Conservation (phyloP, 2,329 filamentous ascomycete species). For the Microcyclosporella mali region DNA sequence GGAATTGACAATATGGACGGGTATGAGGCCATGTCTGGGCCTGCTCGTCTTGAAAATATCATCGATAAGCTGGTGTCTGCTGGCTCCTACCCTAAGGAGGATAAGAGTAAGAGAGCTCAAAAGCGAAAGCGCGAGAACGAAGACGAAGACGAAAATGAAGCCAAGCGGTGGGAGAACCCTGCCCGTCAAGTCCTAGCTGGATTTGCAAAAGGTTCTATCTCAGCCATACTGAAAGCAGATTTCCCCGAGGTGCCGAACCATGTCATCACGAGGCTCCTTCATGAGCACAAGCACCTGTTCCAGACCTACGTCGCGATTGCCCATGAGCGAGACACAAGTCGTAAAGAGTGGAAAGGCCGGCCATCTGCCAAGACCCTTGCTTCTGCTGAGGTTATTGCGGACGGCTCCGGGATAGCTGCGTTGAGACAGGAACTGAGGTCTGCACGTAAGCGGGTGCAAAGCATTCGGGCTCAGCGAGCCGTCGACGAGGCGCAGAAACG, state of each 20-base stretch:
- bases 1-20: slow-evolving; percentile 9
- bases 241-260: slow-evolving; percentile 34
- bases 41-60: slow-evolving; percentile 22
- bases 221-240: slow-evolving; percentile 36
- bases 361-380: slow-evolving; percentile 10
- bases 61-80: slow-evolving; percentile 25
- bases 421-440: slow-evolving; percentile 31
- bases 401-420: slow-evolving; percentile 15
- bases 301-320: slow-evolving; percentile 34
- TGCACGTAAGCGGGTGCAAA: slow-evolving; percentile 26
- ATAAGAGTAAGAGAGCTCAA: slow-evolving; percentile 21
- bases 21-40: slow-evolving; percentile 8
- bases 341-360: slow-evolving; percentile 15
- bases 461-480: slow-evolving; percentile 15
- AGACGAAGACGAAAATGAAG: slow-evolving; percentile 18
- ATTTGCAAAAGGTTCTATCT: slow-evolving; percentile 16
- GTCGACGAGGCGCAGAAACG: slow-evolving; percentile 18
- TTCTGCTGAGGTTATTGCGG: slow-evolving; percentile 22
- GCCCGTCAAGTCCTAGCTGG: slow-evolving; percentile 14
- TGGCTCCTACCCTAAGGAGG: slow-evolving; percentile 26
- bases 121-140: slow-evolving; percentile 29
- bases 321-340: slow-evolving; percentile 13
- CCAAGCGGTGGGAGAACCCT: slow-evolving; percentile 18
- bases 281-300: slow-evolving; percentile 32
- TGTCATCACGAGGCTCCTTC: slow-evolving; percentile 31